Evolutionary conservation across 257 asterid genomes (phyloP).

Genomic region (Forsythia viridissima): DNA sequence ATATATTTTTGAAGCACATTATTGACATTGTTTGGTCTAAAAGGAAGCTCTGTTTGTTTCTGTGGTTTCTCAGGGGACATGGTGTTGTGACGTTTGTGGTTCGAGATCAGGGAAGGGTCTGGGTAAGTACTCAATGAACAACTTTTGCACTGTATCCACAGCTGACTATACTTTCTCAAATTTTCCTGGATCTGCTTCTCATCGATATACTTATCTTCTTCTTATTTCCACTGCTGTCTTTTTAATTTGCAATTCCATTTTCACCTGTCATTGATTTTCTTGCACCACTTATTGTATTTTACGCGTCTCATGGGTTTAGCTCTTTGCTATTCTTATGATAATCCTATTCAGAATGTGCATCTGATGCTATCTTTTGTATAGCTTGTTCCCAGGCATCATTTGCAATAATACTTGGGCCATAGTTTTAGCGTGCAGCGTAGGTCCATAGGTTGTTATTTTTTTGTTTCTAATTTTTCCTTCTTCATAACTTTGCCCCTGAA

Average conservation of each 20-base stretch:
- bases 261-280: not conserved
- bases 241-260: not conserved
- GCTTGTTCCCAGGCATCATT: not conserved
- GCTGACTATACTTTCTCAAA: slow-evolving; percentile 2
- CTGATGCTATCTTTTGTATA: not conserved
- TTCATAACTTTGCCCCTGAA: not conserved
- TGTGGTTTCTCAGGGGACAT: slow-evolving; percentile 37
- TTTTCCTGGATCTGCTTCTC: not conserved
- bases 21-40: slow-evolving; percentile 9
- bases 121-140: slow-evolving; percentile 44
- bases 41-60: slow-evolving; percentile 21
- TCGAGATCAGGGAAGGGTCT: slow-evolving; percentile 55
- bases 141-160: slow-evolving; percentile 1
- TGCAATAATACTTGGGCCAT: not conserved
- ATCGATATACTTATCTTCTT: not conserved
- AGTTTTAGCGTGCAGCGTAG: not conserved
- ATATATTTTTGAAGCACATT: not conserved
- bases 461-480: not conserved
- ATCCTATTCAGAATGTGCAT: not conserved
- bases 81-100: slow-evolving; percentile 63
- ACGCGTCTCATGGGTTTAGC: not conserved
- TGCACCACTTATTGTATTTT: not conserved
- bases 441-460: not conserved
- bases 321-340: not conserved
- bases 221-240: not conserved